Evolutionary conservation across 805 yeast genomes (phyloP), one percentile per base, ranked within the genome.

Genomic region (Yamadazyma akitaensis): DNA sequence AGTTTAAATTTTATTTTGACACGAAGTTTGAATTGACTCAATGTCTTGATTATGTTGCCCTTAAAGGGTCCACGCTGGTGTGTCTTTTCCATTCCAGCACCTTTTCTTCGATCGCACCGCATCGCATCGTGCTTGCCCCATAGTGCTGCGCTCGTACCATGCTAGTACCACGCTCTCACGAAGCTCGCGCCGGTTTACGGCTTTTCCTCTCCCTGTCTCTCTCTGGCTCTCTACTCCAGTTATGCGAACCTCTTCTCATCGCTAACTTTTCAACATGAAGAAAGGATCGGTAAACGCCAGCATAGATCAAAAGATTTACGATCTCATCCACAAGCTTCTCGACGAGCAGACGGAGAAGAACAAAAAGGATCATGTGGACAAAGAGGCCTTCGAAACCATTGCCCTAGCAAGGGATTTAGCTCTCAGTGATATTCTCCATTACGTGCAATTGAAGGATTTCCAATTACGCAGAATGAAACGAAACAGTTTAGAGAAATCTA

Each of bases 391-490:
- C 35, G 64, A 64, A 2, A 65, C 64, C 43, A 71, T 82, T 43
- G 85, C 82, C 2, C 67, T 83, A 25, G 94, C 90, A 1, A 74
- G 75, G 53, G 85, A 85, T 53, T 63, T 85, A 41, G 70, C 65
- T 9, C 58, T 68, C 2, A 53, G 67, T 7, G 86, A 84, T 45
- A 75, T 83, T 2, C 56, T 81, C n/a, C 68, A 73, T 9, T 82
- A 73, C 49, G 81, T 82, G 13, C 88, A 85, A 56, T 62, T 72
- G 28, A 80, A 82, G 41, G 96, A 89, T 51, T 67, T 81, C 33
- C 77, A 84, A 28, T 69, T 90, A 55, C 76, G 79, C 48, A 70
- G 97, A 49, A 80, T 82, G 55, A 91, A 90, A 62, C 80, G 80
- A 48, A 76, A 73, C 8, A 65, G 77, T 9, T 63, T 91, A 44